Base-by-base conservation (phyloP, 441 rosid species). In the Eutrema salsugineum region DNA sequence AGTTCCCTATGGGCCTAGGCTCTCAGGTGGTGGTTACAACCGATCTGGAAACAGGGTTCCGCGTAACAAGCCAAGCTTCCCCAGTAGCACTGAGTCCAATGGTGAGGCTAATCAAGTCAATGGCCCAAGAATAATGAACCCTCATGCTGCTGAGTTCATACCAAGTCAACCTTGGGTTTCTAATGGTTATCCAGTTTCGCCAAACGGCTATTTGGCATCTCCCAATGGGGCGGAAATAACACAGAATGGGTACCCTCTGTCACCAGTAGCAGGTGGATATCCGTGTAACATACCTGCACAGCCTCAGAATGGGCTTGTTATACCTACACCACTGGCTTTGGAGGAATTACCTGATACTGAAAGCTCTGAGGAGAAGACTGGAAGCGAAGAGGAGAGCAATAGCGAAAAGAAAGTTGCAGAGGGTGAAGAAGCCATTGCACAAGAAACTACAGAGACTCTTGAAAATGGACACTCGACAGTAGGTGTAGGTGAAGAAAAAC, bases 101-200 rank as follows among this genome's bases (percentile, higher is more conserved):
- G 89, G 79, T 3, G 90, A 83, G 69, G 87, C 79, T 32, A 83
- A 80, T 79, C 84, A 71, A 68, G 84, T 82, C 75, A 82, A 80
- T 72, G 84, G 85, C 60, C 89, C 83, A 64, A 77, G 82, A 75
- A 81, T 89, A 78, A 89, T 89, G 95, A 89, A 87, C 76, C 93
- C 95, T 16, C 93, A 87, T 80, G 95, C 93, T 0, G 91, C 89
- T 61, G 93, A 86, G 80, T 89, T 87, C 62, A 80, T 89, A 44
- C 95, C 91, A 24, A 79, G 93, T 69, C 97, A 87, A 78, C 91
- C 97, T 68, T 96, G 99, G 99, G 79, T 88, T 69, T 80, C 89
- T 36, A 87, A 88, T 75, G 95, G 90, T 58, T 90, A 86, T 80
- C 86, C 90, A n/a, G 79, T 88, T 65, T 82, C 91, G 48, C 88